phyloP scores from a whole-genome alignment of 176 grass and related monocot species.

The Saccharum officinarum region DNA sequence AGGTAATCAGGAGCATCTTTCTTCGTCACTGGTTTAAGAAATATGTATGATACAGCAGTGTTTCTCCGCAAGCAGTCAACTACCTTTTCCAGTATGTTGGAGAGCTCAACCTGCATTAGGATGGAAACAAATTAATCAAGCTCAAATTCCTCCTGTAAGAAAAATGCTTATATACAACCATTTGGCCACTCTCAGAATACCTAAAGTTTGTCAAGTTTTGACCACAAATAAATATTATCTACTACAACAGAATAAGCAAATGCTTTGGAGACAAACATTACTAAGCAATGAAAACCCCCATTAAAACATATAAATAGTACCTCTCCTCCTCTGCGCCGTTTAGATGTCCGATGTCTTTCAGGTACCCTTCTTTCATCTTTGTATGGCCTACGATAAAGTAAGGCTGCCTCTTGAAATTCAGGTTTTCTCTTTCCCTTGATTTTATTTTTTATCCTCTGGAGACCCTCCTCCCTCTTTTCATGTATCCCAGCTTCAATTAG shows the following conservation, averaged over 20 bases:
- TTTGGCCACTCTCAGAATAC: neutral
- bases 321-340: constrained; percentile 86
- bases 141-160: neutral
- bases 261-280: neutral
- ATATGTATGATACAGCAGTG: constrained; percentile 55
- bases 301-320: constrained; percentile 40
- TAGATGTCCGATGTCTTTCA: constrained; percentile 49
- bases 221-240: neutral
- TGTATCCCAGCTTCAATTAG: constrained; percentile 57
- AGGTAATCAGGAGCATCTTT: constrained; percentile 90
- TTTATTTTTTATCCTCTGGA: constrained; percentile 70
- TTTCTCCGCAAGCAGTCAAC: constrained; percentile 50
- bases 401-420: constrained; percentile 72
- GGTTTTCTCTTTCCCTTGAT: constrained; percentile 81
- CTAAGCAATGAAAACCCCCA: neutral
- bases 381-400: constrained; percentile 66
- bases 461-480: constrained; percentile 60
- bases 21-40: constrained; percentile 79
- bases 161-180: neutral
- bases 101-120: constrained; percentile 75
- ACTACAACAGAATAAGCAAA: neutral
- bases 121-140: constrained; percentile 9
- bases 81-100: constrained; percentile 80
- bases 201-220: neutral
- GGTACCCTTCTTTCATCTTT: constrained; percentile 48